Base-by-base conservation (phyloP, 2,329 filamentous ascomycete species). In the Alternaria burnsii region DNA sequence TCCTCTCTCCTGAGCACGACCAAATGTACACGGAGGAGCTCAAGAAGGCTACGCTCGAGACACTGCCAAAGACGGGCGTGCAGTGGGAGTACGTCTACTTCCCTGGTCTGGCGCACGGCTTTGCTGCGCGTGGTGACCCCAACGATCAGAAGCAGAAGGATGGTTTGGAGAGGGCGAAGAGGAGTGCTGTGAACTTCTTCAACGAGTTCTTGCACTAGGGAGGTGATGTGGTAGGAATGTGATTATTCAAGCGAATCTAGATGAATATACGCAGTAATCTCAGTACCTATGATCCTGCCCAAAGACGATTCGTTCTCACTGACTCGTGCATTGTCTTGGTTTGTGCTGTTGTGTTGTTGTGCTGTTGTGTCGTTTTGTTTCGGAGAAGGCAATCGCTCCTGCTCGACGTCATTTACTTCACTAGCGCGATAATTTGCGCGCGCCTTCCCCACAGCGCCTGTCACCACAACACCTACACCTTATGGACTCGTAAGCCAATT, bases 11-110 rank as follows among this genome's bases (percentile, higher is more conserved):
- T 0, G 76, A 78, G 59, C 57, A 67, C 30, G 76, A 78, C 46
- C 56, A 58, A 1, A 38, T 58, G 24, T 78, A 66, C 48, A 72
- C 70, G 1, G 67, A 71, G 22, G 76, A 77, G 38, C 20, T 78
- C 54, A 78, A 78, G 60, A 66, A 68, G 56, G 65, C 72, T 47
- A 48, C 68, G 1, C 65, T 74, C 20, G 67, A 73, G 56, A 65
- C 61, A 7, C 66, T 78, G 44, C 74, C 75, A 0, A 72, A 68
- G 52, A 59, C 68, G 7, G 70, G 69, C 10, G 66, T 78, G 7
- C 68, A 67, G 26, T 78, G 71, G 66, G 74, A 77, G 61, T 78
- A 77, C 55, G 41, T 76, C 3, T 68, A 75, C 50, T 78, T 76
- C 61, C 74, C 76, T 1, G 71, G 73, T 2, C 50, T 77, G 11